phyloP scores from a whole-genome alignment of 345 rosid species.

The Sonneratia caseolaris region DNA sequence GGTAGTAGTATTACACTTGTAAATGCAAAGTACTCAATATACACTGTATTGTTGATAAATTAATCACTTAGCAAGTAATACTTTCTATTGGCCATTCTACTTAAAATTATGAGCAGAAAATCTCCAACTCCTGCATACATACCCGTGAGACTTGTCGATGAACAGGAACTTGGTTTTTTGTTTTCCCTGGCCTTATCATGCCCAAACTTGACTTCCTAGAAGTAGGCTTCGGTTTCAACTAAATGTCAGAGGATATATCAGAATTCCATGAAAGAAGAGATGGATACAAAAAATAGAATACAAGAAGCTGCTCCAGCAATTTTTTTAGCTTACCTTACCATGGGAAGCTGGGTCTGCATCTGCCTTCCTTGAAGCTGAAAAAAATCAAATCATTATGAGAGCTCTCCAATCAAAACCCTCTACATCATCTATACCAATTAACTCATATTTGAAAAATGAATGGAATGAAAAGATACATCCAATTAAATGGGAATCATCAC shows the following conservation, averaged over 20 bases:
- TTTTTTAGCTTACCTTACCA: slow-evolving; percentile 38
- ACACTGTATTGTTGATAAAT: background rate
- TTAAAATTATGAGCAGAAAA: background rate
- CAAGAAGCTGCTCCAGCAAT: background rate
- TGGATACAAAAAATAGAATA: background rate
- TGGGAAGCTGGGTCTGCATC: slow-evolving; percentile 23
- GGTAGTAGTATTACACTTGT: background rate
- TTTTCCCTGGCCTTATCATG: slow-evolving; percentile 33
- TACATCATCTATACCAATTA: background rate
- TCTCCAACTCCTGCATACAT: slow-evolving; percentile 10
- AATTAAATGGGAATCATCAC: background rate
- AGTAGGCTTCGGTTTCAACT: slow-evolving; percentile 38
- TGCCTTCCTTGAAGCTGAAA: slow-evolving; percentile 35
- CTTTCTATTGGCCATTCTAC: background rate
- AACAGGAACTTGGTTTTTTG: slow-evolving; percentile 36
- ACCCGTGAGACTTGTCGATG: slow-evolving; percentile 31
- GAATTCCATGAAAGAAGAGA: background rate
- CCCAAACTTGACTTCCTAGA: slow-evolving; percentile 41
- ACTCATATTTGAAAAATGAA: background rate
- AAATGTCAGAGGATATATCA: slow-evolving; percentile 8
- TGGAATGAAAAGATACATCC: background rate
- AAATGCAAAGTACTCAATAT: background rate
- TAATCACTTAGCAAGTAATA: background rate
- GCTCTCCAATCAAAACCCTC: background rate
- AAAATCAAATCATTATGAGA: slow-evolving; percentile 4